phyloP scores from a whole-genome alignment of 192 early-diverging fungal species.

The Coemansia sp. region DNA sequence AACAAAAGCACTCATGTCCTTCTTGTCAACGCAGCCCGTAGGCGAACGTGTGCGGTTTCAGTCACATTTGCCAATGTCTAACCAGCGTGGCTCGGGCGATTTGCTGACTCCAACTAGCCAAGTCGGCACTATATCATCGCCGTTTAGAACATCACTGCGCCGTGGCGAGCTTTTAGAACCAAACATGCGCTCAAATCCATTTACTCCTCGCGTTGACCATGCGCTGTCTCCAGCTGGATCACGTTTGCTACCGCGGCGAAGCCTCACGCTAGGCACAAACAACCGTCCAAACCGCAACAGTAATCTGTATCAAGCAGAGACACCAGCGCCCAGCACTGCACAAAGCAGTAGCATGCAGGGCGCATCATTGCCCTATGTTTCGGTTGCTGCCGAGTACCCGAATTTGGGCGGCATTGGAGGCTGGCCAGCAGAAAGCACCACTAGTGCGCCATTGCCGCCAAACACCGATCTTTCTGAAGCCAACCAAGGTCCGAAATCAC shows the following conservation, averaged over 20 bases:
- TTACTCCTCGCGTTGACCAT: slow-evolving; percentile 44
- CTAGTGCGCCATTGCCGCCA: neutral
- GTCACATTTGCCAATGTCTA: slow-evolving; percentile 14
- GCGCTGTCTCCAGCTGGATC: slow-evolving; percentile 18
- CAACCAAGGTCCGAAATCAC: slow-evolving; percentile 13
- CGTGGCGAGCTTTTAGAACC: slow-evolving; percentile 23
- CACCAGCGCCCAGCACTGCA: neutral
- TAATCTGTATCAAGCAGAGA: slow-evolving; percentile 8
- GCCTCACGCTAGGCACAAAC: slow-evolving; percentile 17
- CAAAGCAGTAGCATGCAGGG: neutral
- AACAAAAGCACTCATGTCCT: slow-evolving; percentile 8
- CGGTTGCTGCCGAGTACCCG: slow-evolving; percentile 8
- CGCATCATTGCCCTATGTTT: neutral
- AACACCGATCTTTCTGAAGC: neutral
- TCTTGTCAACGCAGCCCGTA: slow-evolving; percentile 32
- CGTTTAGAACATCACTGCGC: slow-evolving; percentile 30
- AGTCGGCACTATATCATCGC: slow-evolving; percentile 9
- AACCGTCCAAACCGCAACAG: slow-evolving; percentile 8
- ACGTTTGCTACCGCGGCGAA: slow-evolving; percentile 22
- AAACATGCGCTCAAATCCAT: slow-evolving; percentile 30
- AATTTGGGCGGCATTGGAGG: slow-evolving; percentile 28
- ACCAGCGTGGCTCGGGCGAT: slow-evolving; percentile 11
- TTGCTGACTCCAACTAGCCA: slow-evolving; percentile 30
- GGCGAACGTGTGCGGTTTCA: slow-evolving; percentile 40
- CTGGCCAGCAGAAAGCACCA: slow-evolving; percentile 21